These are phyloP conservation scores for Calendula officinalis DNA, from an alignment of 129 eudicot genomes.

Conservation along the genomic window DNA sequence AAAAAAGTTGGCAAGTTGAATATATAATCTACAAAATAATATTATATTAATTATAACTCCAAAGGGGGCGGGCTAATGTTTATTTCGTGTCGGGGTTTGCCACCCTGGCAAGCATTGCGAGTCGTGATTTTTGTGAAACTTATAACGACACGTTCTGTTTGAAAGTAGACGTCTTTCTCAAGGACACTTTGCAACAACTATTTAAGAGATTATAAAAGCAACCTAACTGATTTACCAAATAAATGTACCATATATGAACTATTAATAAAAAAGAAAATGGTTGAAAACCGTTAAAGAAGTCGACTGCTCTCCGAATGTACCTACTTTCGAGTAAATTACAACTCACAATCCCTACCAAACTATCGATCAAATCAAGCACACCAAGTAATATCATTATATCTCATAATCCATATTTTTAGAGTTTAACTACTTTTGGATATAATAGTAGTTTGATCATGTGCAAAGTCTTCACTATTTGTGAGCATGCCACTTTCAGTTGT, in stretches of 20 bases:
- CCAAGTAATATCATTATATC: too few relatives aligned
- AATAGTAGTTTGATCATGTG: not conserved
- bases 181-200: conserved; percentile 7
- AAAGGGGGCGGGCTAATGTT: too few relatives aligned
- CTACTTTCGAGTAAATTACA: too few relatives aligned
- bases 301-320: not conserved
- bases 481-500: conserved; percentile 9
- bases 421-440: too few relatives aligned
- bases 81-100: not conserved
- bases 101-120: not conserved
- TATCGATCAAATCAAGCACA: too few relatives aligned
- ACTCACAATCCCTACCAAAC: too few relatives aligned
- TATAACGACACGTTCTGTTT: not conserved
- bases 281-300: not conserved
- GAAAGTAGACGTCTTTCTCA: conserved; percentile 12
- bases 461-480: conserved; percentile 17
- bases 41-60: too few relatives aligned
- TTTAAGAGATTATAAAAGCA: not conserved
- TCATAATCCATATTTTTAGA: too few relatives aligned
- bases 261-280: not conserved
- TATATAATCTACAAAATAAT: too few relatives aligned
- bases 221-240: not conserved
- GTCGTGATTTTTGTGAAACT: conserved; percentile 8
- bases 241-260: not conserved
- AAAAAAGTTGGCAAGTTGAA: too few relatives aligned